Evolutionary conservation across 2,329 filamentous ascomycete genomes (phyloP), one percentile per base, ranked within the genome.

Genomic region (Fusarium illudens): DNA sequence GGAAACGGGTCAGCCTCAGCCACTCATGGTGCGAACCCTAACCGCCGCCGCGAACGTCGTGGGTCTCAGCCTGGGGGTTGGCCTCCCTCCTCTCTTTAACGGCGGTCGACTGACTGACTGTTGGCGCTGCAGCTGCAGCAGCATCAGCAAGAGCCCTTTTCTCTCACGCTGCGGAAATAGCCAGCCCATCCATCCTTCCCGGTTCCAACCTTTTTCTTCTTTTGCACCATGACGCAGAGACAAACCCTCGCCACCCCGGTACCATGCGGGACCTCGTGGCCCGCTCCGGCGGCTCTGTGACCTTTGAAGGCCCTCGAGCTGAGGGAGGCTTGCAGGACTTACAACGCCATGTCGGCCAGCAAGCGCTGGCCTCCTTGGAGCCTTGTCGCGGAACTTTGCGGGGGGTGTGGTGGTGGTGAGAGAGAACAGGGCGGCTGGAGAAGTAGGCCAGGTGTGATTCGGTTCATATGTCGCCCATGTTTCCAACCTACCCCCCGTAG

Each of bases 11-110:
- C 37, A 61, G 60, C 67, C 42, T 36, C 60, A 68, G 67, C 71
- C 71, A 73, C 55, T 73, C 70, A 73, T 54, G 32, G 58, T 58
- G 58, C 63, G 39, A 60, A 39, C 54, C 64, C 59, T 72, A 73
- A 67, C 70, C 71, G 71, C 71, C 60, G 66, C 49, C 53, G 50
- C 66, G 56, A 70, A 68, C 68, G 59, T 64, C 60, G 53, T 65
- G 62, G 64, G 60, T 67, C 52, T 60, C 58, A 57, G 42, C 33
- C 12, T 39, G 34, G 33, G 33, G 36, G 33, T 15, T 20, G 19
- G 48, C 46, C 32, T 12, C 9, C 4, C 37, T 34, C 27, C 58
- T 44, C 30, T 8, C 20, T 56, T 56, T 51, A 70, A 70, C 39
- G 39, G 39, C 39, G 39, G 39, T 44, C 22, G 39, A 44, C 39